Evolutionary conservation across 306 rosid genomes (phyloP), one percentile per base, ranked within the genome.

Genomic region (Hippophae gyantsensis): DNA sequence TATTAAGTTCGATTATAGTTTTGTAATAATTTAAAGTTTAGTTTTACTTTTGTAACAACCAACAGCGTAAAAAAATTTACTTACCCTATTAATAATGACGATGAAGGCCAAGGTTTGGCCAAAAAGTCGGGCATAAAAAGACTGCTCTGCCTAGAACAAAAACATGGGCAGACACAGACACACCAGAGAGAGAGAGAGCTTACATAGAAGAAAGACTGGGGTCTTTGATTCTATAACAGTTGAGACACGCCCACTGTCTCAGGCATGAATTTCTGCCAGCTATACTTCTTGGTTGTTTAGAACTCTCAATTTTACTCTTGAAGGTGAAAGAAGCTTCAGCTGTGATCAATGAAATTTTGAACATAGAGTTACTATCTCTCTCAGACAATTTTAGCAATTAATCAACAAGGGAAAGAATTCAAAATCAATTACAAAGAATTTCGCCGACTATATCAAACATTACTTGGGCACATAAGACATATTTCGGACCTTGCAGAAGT

Each of bases 271-370:
- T 54, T 69, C 66, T 73, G 45, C 61, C 65, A 60, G 59, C 61
- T 42, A 42, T 64, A 62, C 75, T 59, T 13, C 57, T 12, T 6
- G 57, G 48, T 69, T 68, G 75, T 49, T 61, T 73, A 45, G 80
- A 58, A 67, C 67, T 13, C 52, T 56, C 62, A 49, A 55, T 13
- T 7, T 48, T 46, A 41, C 60, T 66, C 55, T 78, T 71, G 74
- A 78, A 74, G 63, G 61, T 69, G 55, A 70, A 45, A 65, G 63
- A 64, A 64, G 82, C 83, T 71, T 82, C 82, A 77, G 79, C 93
- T 85, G 72, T 54, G 46, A 10, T 62, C 38, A 32, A 32, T 12
- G 62, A 50, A 51, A 73, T 62, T 26, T 53, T 49, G 18, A 12
- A 9, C 53, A 60, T 44, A 56, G 41, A 27, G 52, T 11, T 52